These are phyloP conservation scores for Inosperma sp. DNA, from an alignment of 768 basidiomycete genomes.

Conservation along the genomic window DNA sequence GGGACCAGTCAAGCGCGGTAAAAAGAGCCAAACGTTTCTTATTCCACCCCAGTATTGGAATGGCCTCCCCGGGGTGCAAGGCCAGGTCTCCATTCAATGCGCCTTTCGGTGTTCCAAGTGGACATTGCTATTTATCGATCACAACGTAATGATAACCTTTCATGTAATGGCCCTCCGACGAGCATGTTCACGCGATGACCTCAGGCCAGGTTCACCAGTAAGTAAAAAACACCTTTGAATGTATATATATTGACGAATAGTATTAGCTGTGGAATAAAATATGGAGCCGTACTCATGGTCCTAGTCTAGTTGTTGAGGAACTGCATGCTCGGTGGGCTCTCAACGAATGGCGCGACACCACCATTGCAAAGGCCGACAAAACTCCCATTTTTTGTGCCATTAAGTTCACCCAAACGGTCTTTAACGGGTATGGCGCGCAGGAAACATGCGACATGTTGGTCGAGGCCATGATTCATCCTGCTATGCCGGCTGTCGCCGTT, in stretches of 20 bases:
- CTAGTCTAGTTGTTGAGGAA: background rate
- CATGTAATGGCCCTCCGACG: no score
- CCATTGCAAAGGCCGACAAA: background rate
- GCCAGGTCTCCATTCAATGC: no score
- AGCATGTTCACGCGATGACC: background rate
- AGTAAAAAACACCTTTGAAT: no score
- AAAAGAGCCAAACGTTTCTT: background rate
- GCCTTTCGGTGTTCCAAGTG: slow-evolving; percentile 2
- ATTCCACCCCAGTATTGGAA: background rate
- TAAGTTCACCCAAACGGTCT: slow-evolving; percentile 11
- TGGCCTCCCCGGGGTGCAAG: background rate
- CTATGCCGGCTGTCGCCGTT: slow-evolving; percentile 7
- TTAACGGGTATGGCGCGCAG: no score
- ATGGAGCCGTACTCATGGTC: background rate
- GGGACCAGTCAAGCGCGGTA: background rate
- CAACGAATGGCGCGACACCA: background rate
- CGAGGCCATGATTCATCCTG: slow-evolving; percentile 14
- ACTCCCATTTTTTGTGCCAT: background rate
- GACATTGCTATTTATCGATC: slow-evolving; percentile 10
- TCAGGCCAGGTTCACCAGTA: background rate
- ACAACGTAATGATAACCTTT: slow-evolving; percentile 5
- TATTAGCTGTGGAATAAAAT: background rate
- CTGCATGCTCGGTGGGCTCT: background rate
- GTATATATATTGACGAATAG: no score
- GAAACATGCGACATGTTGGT: no score